These are phyloP conservation scores for Pseudopediastrum boryanum DNA, from an alignment of 139 green algal genomes.

Conservation along the genomic window DNA sequence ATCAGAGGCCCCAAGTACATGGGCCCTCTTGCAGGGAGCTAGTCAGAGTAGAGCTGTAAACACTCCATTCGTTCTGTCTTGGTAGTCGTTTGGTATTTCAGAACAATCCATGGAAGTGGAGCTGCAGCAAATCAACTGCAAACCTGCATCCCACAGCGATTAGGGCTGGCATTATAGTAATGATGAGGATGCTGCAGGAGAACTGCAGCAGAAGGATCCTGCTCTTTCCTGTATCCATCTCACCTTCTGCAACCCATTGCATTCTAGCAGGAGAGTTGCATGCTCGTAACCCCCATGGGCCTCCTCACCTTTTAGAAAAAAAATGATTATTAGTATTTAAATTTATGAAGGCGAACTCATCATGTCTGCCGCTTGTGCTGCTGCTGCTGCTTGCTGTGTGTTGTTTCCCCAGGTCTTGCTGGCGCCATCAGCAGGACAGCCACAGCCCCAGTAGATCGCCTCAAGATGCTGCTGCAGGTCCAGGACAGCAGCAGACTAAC, in stretches of 20 bases:
- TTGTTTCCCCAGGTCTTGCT: slow-evolving; percentile 69
- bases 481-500: slow-evolving; percentile 72
- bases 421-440: slow-evolving; percentile 86
- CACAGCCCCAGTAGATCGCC: slow-evolving; percentile 89
- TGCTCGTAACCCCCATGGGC: neutral
- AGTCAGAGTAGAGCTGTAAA: no score
- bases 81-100: no score
- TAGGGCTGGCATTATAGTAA: no score
- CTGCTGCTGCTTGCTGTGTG: neutral
- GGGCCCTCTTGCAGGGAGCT: no score
- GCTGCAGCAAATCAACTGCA: no score
- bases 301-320: neutral
- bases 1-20: no score
- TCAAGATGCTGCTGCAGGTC: slow-evolving; percentile 94
- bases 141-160: no score
- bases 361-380: no score
- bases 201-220: neutral
- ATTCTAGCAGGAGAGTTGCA: neutral
- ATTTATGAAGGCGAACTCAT: neutral
- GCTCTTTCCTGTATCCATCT: neutral
- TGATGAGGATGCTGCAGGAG: no score
- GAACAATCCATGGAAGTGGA: no score
- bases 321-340: neutral
- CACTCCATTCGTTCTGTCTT: no score
- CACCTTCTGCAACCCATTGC: neutral